Conservation (phyloP, 2,329 filamentous ascomycete species). For the Aureobasidium melanogenum region DNA sequence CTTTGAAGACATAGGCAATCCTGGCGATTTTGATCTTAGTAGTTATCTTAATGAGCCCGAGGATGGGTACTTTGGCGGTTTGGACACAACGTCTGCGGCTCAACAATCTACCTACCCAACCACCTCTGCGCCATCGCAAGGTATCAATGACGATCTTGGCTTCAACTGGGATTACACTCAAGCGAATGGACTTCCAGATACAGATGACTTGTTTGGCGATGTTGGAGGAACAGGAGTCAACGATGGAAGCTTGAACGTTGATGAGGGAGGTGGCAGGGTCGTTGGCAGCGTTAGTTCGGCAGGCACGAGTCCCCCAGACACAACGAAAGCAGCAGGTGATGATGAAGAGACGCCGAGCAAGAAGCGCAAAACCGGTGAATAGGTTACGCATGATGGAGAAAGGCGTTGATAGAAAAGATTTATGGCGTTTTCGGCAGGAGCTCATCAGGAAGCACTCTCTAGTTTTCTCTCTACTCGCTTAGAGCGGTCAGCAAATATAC, state of each 20-base stretch:
- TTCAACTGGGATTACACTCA: slow-evolving; percentile 21
- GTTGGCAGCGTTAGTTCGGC: slow-evolving; percentile 35
- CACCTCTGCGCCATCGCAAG: slow-evolving; percentile 3
- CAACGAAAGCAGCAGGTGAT: slow-evolving; percentile 13
- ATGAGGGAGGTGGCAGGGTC: slow-evolving; percentile 20
- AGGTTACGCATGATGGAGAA: neutral
- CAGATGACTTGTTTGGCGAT: slow-evolving; percentile 15
- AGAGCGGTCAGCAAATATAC: neutral
- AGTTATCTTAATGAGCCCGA: slow-evolving; percentile 43
- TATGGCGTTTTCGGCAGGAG: neutral
- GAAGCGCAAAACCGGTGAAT: slow-evolving; percentile 9
- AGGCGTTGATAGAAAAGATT: neutral
- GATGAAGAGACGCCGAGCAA: slow-evolving; percentile 21
- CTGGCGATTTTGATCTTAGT: slow-evolving; percentile 44
- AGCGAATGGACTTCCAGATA: neutral
- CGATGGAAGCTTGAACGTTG: neutral
- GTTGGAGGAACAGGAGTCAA: neutral
- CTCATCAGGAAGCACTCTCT: neutral
- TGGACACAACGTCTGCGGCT: neutral
- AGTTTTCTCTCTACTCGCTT: neutral
- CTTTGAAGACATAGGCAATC: slow-evolving; percentile 28
- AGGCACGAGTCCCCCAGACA: slow-evolving; percentile 26
- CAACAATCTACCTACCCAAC: neutral
- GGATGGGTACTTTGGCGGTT: slow-evolving; percentile 3
- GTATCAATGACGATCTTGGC: slow-evolving; percentile 13